phyloP scores from a whole-genome alignment of 257 asterid species.

The Solanum tarijense region DNA sequence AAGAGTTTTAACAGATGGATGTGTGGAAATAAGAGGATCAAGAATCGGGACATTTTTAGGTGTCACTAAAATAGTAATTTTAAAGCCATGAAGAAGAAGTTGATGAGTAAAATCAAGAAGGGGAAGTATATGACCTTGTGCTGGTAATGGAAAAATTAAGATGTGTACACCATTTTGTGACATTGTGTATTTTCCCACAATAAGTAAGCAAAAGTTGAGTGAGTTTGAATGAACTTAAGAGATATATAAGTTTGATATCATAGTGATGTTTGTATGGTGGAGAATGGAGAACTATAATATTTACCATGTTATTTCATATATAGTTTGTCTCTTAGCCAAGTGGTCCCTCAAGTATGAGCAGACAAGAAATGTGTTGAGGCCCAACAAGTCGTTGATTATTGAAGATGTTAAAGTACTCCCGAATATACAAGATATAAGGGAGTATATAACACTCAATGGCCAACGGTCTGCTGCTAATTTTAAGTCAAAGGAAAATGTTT shows the following conservation, averaged over 20 bases:
- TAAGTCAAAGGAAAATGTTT: too few relatives aligned
- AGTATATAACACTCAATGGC: too few relatives aligned
- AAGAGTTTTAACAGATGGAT: conserved; percentile 42
- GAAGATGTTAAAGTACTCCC: too few relatives aligned
- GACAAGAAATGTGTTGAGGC: too few relatives aligned
- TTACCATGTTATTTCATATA: too few relatives aligned
- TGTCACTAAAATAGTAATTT: conserved; percentile 50
- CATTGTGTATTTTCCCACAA: not conserved
- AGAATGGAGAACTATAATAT: not conserved
- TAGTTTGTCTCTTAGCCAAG: too few relatives aligned
- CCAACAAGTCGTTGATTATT: too few relatives aligned
- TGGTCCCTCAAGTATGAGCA: too few relatives aligned
- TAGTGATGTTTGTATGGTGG: not conserved
- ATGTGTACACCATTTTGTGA: conserved; percentile 32
- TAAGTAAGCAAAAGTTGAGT: too few relatives aligned
- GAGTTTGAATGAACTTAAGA: not conserved
- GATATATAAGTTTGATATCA: not conserved
- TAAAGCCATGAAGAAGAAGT: conserved; percentile 32
- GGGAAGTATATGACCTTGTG: conserved; percentile 75
- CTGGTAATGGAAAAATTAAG: conserved; percentile 59
- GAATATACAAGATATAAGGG: too few relatives aligned
- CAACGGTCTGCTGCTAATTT: too few relatives aligned
- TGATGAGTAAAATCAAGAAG: conserved; percentile 60
- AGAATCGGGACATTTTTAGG: conserved; percentile 45
- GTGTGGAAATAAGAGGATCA: conserved; percentile 35